Base-by-base conservation (phyloP, 352 stramenopile species). In the Phytophthora aleatoria region DNA sequence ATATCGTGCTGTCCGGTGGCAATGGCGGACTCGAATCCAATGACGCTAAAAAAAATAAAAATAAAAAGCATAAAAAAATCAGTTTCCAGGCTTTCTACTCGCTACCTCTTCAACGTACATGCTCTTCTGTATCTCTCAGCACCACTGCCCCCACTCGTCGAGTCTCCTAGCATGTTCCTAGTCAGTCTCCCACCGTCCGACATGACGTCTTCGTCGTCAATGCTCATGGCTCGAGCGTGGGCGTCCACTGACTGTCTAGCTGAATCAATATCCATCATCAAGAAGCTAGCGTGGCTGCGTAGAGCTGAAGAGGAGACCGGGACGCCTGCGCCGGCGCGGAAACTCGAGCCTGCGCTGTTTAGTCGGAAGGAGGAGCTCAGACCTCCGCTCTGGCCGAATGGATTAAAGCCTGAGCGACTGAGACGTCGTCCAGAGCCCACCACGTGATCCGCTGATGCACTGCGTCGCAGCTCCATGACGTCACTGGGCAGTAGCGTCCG, bases 1-100 rank as follows among this genome's bases (percentile, higher is more conserved):
- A 92, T 59, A 96, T 92, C 16, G 76, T 96, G 27, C 82, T 91
- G 61, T 94, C 85, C 2, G 83, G 79, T 5, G 87, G 87, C 35
- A 96, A 68, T 48, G 83, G 83, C 10, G 82, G 82, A 57, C 83
- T 90, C 13, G 83, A 64, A 55, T 87, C 79, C 54, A 90, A 74
- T 7, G 76, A 74, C 3, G 82, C 81, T 89, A 56, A 50, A 15
- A 52, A 41, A 69, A 6, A 45, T 50, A 38, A 59, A 50, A 48
- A 13, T 58, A 50, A 3, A 50, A 58, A 41, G 44, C 31, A 38
- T 28, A 33, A 63, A 11, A 55, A 61, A 13, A 57, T 42, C 8
- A 56, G 50, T 56, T 20, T 20, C 10, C 24, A 31, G n/a, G 3
- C 15, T 33, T 44, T 24, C 13, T 38, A 8, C 20, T 48, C 5